phyloP scores from a whole-genome alignment of 1,139 yeast genomes.

The Pichia sp. region DNA sequence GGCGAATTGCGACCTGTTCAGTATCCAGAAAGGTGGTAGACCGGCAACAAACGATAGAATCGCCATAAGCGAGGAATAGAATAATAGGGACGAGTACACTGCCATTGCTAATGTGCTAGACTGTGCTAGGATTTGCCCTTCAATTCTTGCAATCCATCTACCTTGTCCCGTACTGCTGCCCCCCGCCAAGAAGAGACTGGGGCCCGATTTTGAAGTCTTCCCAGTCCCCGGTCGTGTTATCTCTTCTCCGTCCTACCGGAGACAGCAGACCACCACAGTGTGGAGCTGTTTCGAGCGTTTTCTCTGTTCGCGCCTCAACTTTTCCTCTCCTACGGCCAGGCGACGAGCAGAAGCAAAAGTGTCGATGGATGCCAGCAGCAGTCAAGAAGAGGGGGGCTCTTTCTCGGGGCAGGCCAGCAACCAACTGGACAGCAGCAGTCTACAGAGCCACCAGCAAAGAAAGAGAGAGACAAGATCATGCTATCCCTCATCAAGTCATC shows the following conservation, averaged over 20 bases:
- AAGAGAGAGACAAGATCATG: constrained; percentile 6
- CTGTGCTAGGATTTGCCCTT: background rate
- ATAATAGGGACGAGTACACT: background rate
- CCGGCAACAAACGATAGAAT: constrained; percentile 18
- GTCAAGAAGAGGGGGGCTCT: too few relatives aligned
- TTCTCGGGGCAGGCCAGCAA: too few relatives aligned
- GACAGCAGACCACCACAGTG: background rate
- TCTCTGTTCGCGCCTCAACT: background rate
- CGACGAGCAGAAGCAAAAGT: too few relatives aligned
- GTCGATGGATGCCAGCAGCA: too few relatives aligned
- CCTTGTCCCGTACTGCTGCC: too few relatives aligned
- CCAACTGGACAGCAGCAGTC: background rate
- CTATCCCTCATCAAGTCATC: constrained; percentile 12
- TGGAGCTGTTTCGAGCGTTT: too few relatives aligned
- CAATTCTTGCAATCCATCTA: too few relatives aligned
- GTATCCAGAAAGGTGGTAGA: constrained; percentile 14
- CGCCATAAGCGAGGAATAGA: constrained; percentile 15
- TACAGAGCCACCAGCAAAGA: too few relatives aligned
- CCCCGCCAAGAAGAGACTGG: too few relatives aligned
- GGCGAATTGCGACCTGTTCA: constrained; percentile 4
- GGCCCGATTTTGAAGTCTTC: too few relatives aligned
- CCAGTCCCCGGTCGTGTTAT: background rate
- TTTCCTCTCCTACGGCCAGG: too few relatives aligned
- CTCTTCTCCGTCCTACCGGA: background rate
- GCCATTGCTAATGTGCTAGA: constrained; percentile 3